Percentiles rank a stretch among this genome's conserved stretches.
These are phyloP conservation scores for Claviceps quebecensis DNA, from an alignment of 2,329 filamentous ascomycete species.

Conservation along the genomic window DNA sequence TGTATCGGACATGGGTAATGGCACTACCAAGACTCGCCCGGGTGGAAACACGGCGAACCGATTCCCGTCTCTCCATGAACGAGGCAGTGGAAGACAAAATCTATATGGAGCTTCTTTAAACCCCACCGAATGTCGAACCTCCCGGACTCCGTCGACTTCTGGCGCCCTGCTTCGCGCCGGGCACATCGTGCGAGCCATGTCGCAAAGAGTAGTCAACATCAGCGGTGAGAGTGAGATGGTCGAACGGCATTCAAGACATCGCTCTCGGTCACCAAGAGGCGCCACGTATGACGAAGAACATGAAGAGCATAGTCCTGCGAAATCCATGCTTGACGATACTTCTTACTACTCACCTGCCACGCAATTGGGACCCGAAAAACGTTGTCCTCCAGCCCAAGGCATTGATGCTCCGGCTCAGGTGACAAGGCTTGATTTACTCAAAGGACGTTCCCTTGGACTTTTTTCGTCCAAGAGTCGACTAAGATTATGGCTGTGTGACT, in stretches of 20 bases:
- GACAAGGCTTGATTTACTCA: conserved; percentile 53
- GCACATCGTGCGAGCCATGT: conserved; percentile 74
- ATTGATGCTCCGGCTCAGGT: conserved; percentile 5
- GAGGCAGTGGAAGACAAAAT: conserved; percentile 29
- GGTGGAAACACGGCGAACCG: conserved; percentile 39
- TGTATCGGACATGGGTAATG: conserved; percentile 40
- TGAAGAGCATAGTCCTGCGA: conserved; percentile 12
- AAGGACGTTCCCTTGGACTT: conserved; percentile 72
- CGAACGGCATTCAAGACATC: conserved; percentile 54
- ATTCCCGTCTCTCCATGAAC: conserved; percentile 43
- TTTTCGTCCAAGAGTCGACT: conserved; percentile 68
- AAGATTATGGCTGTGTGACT: conserved; percentile 60
- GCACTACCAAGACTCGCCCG: conserved; percentile 34
- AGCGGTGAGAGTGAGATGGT: conserved; percentile 81
- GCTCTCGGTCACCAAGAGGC: conserved; percentile 39
- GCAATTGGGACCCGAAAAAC: conserved; percentile 32
- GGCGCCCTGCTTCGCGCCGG: conserved; percentile 55
- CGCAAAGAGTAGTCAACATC: conserved; percentile 92
- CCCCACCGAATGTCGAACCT: conserved; percentile 38
- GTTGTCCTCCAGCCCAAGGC: conserved; percentile 7
- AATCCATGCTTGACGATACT: conserved; percentile 29
- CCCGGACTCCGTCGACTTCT: conserved; percentile 48
- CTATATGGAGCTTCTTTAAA: conserved; percentile 44
- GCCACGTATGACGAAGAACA: conserved; percentile 20
- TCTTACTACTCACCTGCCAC: conserved; percentile 37